Conservation (phyloP, 176 grass and related monocot species). For the Bromus sterilis region DNA sequence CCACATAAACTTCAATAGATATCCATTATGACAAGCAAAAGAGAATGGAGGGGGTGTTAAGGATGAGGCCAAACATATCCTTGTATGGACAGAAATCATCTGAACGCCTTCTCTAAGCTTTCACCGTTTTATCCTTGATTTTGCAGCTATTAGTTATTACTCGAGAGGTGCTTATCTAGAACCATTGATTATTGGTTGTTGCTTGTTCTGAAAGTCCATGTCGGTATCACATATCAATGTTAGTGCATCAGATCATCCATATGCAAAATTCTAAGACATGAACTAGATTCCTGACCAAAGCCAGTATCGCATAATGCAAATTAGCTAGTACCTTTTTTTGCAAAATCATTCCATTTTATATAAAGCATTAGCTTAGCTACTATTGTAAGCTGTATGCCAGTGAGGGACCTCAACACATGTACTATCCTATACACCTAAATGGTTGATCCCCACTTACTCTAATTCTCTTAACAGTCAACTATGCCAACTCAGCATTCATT, state of each 20-base stretch:
- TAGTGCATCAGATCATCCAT: neutral
- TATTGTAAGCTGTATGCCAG: neutral
- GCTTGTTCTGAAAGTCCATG: neutral
- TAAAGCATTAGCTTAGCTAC: neutral
- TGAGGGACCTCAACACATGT: neutral
- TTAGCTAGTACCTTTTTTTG: neutral
- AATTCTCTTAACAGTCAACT: no score
- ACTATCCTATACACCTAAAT: no score
- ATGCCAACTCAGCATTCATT: no score
- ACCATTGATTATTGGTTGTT: neutral
- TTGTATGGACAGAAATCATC: neutral
- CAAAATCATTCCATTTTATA: neutral
- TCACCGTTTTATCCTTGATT: neutral
- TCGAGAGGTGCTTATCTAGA: neutral
- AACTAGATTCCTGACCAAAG: neutral
- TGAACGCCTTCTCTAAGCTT: neutral
- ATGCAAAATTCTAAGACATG: neutral
- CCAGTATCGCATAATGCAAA: neutral
- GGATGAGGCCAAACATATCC: neutral
- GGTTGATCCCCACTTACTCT: no score
- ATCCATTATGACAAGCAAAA: neutral
- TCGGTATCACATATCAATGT: slow-evolving; percentile 4
- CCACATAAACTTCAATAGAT: neutral
- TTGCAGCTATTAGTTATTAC: neutral
- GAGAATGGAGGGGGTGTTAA: neutral